Evolutionary conservation across 2,329 filamentous ascomycete genomes (phyloP).

Genomic region (Phaeosphaeriaceae sp.): DNA sequence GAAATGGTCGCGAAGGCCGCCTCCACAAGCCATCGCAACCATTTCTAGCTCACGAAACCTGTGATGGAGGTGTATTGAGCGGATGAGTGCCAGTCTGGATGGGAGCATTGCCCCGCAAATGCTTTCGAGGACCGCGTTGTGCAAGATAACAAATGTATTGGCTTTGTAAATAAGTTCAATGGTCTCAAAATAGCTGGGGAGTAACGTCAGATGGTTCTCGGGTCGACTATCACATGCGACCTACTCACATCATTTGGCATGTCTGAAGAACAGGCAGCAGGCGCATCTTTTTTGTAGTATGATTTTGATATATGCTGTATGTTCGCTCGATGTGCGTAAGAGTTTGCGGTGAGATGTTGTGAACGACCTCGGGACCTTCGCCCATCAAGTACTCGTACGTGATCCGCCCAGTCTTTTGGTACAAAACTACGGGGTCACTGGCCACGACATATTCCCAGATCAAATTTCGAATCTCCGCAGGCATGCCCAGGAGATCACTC

Average conservation of each 20-base stretch:
- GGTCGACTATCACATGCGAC: background rate
- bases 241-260: background rate
- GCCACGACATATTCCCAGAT: constrained; percentile 2
- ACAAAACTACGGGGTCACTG: background rate
- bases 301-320: too few relatives aligned
- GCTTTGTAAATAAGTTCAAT: background rate
- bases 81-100: background rate
- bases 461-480: background rate
- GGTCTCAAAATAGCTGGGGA: background rate
- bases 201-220: too few relatives aligned
- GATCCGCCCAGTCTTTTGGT: background rate
- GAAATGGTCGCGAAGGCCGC: background rate
- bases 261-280: background rate
- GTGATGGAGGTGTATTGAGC: constrained; percentile 1
- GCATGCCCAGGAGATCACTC: background rate
- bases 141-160: constrained; percentile 1
- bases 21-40: too few relatives aligned
- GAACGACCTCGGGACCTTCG: background rate
- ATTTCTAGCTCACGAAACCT: background rate
- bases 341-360: background rate
- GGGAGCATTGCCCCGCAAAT: background rate
- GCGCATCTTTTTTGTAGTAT: too few relatives aligned
- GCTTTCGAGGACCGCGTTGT: background rate
- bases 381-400: background rate
- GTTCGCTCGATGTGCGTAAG: background rate